Base-by-base conservation (phyloP, 2,329 filamentous ascomycete genomes). In the Thermoascus crustaceus region DNA sequence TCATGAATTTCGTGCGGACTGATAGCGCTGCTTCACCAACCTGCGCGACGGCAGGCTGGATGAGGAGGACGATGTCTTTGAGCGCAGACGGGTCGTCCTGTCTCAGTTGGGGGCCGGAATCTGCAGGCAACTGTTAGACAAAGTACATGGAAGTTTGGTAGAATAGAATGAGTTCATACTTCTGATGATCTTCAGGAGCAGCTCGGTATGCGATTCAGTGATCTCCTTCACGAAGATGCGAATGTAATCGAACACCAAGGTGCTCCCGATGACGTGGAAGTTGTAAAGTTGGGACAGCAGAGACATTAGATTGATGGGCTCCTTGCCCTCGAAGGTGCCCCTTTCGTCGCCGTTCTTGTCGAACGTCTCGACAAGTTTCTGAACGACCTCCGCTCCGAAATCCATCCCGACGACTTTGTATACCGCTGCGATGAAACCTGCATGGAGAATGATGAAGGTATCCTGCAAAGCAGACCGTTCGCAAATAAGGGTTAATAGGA, bases 1-100 rank as follows among this genome's bases (percentile, higher is more conserved):
- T 84, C 88, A 96, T 96, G 63, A 95, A 95, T 47, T 84, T 93
- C 1, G 89, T 95, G 37, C 91, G 80, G 7, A 88, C 84, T 1
- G 87, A 89, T 18, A 94, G 67, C 13, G 78, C 82, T 8, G 68
- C 67, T 49, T 84, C 77, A 4, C 82, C 84, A 22, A 73, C 66
- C 40, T 76, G 78, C 1, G 76, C 68, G 2, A 88, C 75, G 1
- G 80, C 77, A 14, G 80, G 78, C 45, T 85, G 84, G 39, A 96
- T 74, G 32, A 86, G 71, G 7, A 81, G 67, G 4, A 94, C 80
- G 43, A 98, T 91, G 43, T 94, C 85, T 57, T 94, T 94, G 32
- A 98, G 67, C 0, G 89, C 72, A 22, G 84, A 80, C 0, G 89
- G 83, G 48, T 98, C 89, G 44, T 98, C 91, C 49, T 86, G 80